Evolutionary conservation across 192 early-diverging fungal species (phyloP).

Genomic region (Backusella parvicylindrica): DNA sequence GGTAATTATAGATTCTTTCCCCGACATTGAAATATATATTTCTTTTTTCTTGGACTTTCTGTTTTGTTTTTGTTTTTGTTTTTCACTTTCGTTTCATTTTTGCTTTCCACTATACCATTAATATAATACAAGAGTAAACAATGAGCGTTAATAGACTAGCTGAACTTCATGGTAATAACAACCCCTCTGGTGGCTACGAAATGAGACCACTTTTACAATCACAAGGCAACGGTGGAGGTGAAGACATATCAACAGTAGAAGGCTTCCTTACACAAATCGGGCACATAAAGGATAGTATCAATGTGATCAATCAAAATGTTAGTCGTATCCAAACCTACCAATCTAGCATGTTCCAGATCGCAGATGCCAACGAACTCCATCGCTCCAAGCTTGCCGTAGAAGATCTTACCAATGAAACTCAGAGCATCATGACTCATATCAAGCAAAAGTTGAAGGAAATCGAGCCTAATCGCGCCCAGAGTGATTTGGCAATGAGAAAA

Average conservation of each 20-base stretch:
- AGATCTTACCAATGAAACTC: conserved; percentile 17
- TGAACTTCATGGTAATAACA: conserved; percentile 4
- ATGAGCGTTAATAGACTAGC: conserved; percentile 28
- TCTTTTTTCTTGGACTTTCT: not conserved
- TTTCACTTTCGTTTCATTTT: not conserved
- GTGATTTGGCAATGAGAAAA: conserved; percentile 33
- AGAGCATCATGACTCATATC: conserved; percentile 24
- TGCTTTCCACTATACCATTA: not conserved
- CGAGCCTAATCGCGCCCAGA: conserved; percentile 20
- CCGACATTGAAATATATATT: not conserved
- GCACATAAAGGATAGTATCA: conserved; percentile 26
- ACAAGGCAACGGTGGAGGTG: conserved; percentile 17
- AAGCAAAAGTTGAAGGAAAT: conserved; percentile 33
- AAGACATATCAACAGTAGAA: conserved; percentile 12
- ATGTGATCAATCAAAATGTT: conserved; percentile 24
- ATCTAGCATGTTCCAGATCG: conserved; percentile 20
- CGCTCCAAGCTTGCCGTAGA: conserved; percentile 14
- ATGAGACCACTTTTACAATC: conserved; percentile 36
- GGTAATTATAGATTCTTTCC: conserved; percentile 6
- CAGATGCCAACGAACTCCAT: conserved; percentile 23
- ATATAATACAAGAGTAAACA: not conserved
- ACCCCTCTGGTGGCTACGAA: conserved; percentile 12
- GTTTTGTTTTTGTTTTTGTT: not conserved
- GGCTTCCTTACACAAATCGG: conserved; percentile 24
- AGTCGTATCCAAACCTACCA: conserved; percentile 19